Evolutionary conservation across 1,139 yeast genomes (phyloP).

Genomic region (Magnusiomyces fungicola): DNA sequence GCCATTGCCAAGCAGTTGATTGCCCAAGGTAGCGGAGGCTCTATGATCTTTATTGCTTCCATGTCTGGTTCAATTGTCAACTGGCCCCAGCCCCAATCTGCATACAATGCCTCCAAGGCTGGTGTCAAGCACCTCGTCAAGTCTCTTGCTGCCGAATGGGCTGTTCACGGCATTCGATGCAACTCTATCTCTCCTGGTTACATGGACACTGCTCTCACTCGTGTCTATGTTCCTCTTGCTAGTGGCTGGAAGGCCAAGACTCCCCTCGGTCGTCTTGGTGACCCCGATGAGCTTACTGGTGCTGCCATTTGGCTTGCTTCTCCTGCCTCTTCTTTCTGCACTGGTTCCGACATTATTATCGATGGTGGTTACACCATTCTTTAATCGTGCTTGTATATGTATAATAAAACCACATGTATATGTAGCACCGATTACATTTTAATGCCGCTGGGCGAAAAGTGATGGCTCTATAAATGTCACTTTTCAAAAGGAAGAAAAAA

Average conservation of each 20-base stretch:
- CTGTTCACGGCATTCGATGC: slow-evolving; percentile 45
- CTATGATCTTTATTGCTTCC: slow-evolving; percentile 54
- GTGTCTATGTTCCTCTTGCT: slow-evolving; percentile 43
- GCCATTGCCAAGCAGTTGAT: slow-evolving; percentile 72
- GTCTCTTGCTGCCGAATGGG: slow-evolving; percentile 55
- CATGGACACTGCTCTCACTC: slow-evolving; percentile 50
- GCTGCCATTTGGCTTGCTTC: slow-evolving; percentile 60
- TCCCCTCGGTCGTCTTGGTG: slow-evolving; percentile 62
- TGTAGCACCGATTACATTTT: too few species aligned
- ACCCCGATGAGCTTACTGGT: slow-evolving; percentile 60
- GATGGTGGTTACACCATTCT: slow-evolving; percentile 58
- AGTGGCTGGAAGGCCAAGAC: slow-evolving; percentile 52
- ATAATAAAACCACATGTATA: too few species aligned
- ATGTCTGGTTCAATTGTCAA: slow-evolving; percentile 62
- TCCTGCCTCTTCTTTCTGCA: slow-evolving; percentile 56
- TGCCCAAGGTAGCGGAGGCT: slow-evolving; percentile 41
- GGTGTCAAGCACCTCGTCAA: slow-evolving; percentile 49
- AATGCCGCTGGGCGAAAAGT: too few species aligned
- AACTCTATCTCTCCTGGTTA: slow-evolving; percentile 54
- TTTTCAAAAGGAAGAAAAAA: too few species aligned
- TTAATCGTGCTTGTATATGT: too few species aligned
- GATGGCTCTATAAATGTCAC: too few species aligned
- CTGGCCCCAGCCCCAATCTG: slow-evolving; percentile 57
- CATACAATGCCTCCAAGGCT: slow-evolving; percentile 53
- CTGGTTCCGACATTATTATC: slow-evolving; percentile 58